A percentile compares a stretch with the other conserved stretches of the same genome.
Evolutionary conservation across 179 eudicot genomes (phyloP).

Genomic region (Pouteria campechiana): DNA sequence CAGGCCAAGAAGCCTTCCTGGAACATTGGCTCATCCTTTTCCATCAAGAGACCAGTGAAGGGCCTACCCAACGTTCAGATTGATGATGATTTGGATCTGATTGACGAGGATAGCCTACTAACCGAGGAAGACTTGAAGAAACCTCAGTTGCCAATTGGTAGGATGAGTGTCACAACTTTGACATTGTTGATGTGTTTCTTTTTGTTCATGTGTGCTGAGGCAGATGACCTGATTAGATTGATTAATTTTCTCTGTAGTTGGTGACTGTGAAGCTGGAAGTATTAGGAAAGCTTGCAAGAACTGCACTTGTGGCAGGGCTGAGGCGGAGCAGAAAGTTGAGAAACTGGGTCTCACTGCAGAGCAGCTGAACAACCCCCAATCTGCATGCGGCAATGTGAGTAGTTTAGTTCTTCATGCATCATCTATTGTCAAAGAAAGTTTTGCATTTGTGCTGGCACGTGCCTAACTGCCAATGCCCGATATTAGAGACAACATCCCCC

Average conservation of each 20-base stretch:
- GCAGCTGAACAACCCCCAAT: conserved; percentile 68
- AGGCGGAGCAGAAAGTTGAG: conserved; percentile 72
- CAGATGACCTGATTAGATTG: not conserved
- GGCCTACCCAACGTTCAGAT: conserved; percentile 58
- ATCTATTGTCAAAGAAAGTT: not conserved
- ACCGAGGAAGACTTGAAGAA: conserved; percentile 88
- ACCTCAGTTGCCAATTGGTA: conserved; percentile 61
- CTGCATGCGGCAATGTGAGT: conserved; percentile 88
- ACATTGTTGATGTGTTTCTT: not conserved
- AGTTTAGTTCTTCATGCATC: not conserved
- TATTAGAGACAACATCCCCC: too few species aligned
- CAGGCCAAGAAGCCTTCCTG: conserved; percentile 74
- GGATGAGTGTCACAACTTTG: not conserved
- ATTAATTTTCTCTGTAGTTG: conserved; percentile 23
- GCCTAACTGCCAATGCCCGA: too few species aligned
- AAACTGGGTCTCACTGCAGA: conserved; percentile 71
- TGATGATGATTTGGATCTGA: conserved; percentile 70
- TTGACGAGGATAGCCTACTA: conserved; percentile 89
- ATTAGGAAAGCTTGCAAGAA: conserved; percentile 94
- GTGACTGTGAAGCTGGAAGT: conserved; percentile 88
- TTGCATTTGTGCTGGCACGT: not conserved
- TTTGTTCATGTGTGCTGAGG: not conserved
- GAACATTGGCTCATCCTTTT: conserved; percentile 83
- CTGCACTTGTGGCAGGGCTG: conserved; percentile 93
- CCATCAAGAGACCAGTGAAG: conserved; percentile 46